Conservation (phyloP, 2,329 filamentous ascomycete species). For the Hymenoscyphus fraxineus region DNA sequence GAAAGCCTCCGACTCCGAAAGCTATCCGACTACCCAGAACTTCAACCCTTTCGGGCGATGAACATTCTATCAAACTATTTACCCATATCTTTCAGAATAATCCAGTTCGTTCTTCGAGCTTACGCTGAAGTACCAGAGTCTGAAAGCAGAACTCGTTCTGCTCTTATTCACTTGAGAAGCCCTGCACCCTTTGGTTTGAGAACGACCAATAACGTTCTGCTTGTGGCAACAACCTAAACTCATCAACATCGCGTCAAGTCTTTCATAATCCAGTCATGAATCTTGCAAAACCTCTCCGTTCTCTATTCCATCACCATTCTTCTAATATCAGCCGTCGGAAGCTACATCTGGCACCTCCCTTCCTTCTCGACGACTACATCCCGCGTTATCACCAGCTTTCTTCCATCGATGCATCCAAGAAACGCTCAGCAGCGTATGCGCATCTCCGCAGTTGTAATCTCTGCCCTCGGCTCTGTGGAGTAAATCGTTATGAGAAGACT, state of each 20-base stretch:
- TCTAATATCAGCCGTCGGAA: neutral
- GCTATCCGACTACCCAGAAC: too few relatives aligned
- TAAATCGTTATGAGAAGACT: conserved; percentile 76
- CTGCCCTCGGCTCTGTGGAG: conserved; percentile 71
- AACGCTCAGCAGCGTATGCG: conserved; percentile 68
- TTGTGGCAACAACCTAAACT: neutral
- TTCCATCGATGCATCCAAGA: conserved; percentile 65
- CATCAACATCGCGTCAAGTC: neutral
- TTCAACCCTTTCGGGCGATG: too few relatives aligned
- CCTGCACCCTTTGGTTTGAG: too few relatives aligned
- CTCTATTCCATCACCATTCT: neutral
- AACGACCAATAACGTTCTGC: neutral
- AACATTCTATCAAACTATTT: too few relatives aligned
- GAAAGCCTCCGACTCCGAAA: neutral
- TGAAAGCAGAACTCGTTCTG: too few relatives aligned
- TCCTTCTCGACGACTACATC: conserved; percentile 70
- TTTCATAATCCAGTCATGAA: neutral
- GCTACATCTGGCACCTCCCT: conserved; percentile 57
- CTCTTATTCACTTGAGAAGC: too few relatives aligned
- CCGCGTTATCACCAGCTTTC: conserved; percentile 69
- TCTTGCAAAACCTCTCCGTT: neutral
- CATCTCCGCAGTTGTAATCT: conserved; percentile 78
- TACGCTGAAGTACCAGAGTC: too few relatives aligned
- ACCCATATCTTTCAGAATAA: too few relatives aligned
- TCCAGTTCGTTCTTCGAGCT: too few relatives aligned